These are phyloP conservation scores for Starmerella asiatica DNA, from an alignment of 805 yeast species.

Conservation along the genomic window DNA sequence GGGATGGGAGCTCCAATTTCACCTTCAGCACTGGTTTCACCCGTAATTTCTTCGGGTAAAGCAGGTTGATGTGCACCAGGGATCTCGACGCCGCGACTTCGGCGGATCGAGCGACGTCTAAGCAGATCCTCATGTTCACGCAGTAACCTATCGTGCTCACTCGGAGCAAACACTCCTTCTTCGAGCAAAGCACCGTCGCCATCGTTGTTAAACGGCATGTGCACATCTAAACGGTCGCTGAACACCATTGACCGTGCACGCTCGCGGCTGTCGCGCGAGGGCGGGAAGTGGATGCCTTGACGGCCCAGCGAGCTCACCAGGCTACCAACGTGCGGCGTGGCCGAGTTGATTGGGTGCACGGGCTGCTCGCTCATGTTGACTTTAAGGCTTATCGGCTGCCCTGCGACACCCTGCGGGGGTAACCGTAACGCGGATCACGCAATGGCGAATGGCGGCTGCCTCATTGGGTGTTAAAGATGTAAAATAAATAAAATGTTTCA, in stretches of 20 bases:
- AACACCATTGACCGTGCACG: slow-evolving; percentile 11
- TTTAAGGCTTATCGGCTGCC: too few relatives aligned
- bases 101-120: slow-evolving; percentile 15
- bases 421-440: too few relatives aligned
- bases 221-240: slow-evolving; percentile 11
- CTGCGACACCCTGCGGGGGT: too few relatives aligned
- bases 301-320: slow-evolving; percentile 19
- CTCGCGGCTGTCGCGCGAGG: slow-evolving; percentile 7
- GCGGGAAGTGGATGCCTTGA: slow-evolving; percentile 15
- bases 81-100: not conserved
- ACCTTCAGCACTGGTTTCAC: too few relatives aligned
- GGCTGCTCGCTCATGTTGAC: not conserved
- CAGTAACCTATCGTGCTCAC: slow-evolving; percentile 22
- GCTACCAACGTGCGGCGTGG: slow-evolving; percentile 5
- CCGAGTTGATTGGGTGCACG: not conserved
- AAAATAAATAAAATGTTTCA: too few relatives aligned
- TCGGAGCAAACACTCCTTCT: slow-evolving; percentile 21
- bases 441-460: too few relatives aligned
- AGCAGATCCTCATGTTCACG: slow-evolving; percentile 25
- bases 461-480: too few relatives aligned
- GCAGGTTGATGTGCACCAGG: not conserved
- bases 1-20: not conserved
- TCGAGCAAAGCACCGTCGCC: slow-evolving; percentile 22
- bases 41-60: not conserved
- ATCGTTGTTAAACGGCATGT: slow-evolving; percentile 4